A percentile compares a stretch with the other conserved stretches of the same genome.
Evolutionary conservation across 139 green algal species (phyloP).

Genomic region (Picocystis salinarum): DNA sequence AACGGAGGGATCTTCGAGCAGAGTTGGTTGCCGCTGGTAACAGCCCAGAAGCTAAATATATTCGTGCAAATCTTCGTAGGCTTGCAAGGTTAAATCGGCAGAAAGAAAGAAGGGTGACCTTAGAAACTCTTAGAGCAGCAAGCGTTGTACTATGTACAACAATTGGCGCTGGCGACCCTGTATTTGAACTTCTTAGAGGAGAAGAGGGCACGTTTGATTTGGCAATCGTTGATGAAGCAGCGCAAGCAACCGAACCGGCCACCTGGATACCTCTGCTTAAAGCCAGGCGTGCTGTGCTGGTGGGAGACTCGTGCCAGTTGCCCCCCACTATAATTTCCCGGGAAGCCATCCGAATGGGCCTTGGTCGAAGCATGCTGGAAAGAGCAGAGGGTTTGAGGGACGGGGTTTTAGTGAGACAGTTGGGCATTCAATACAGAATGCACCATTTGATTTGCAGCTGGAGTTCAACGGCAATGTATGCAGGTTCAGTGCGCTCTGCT

Average conservation of each 20-base stretch:
- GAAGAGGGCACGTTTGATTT: too few species aligned
- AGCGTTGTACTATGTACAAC: constrained; percentile 20
- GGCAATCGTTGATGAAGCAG: constrained; percentile 24
- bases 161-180: constrained; percentile 8
- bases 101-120: background rate
- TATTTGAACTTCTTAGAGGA: constrained; percentile 7
- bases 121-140: too few species aligned
- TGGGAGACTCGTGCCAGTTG: constrained; percentile 24
- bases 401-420: too few species aligned
- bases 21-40: too few species aligned
- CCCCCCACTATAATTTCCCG: constrained; percentile 16
- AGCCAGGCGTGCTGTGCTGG: constrained; percentile 8
- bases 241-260: constrained; percentile 20
- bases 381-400: background rate
- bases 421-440: constrained; percentile 22
- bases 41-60: constrained; percentile 1
- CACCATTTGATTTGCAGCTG: constrained; percentile 12
- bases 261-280: constrained; percentile 17
- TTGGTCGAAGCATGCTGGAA: constrained; percentile 17
- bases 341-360: constrained; percentile 8
- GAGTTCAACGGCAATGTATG: constrained; percentile 14
- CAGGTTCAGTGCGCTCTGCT: constrained; percentile 7
- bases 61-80: constrained; percentile 1
- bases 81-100: background rate
- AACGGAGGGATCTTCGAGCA: constrained; percentile 3